Base-by-base conservation (phyloP, 495 filamentous ascomycete species). In the Neurospora sp. region DNA sequence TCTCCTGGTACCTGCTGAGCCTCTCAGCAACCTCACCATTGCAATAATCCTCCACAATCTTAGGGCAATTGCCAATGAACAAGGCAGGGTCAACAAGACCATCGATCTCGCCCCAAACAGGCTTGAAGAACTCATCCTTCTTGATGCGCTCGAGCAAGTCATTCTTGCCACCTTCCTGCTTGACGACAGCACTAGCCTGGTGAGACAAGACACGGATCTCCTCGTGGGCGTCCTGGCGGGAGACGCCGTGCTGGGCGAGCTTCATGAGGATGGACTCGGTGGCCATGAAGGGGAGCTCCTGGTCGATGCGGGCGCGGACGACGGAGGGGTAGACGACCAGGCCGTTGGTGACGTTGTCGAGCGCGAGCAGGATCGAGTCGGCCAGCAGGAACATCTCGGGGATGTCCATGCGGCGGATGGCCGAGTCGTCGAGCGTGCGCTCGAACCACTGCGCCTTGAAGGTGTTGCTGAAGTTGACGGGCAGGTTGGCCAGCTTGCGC, bases 191-290 rank as follows among this genome's bases (percentile, higher is more conserved):
- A 74, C 87, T 87, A 5, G 96, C 94, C 84, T 98, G 86, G 82
- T 95, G 94, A n/a, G 89, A 92, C 73, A 98, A 86, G 16, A 97
- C 92, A 72, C 92, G 89, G 83, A 98, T 94, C 79, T 93, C 85
- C 84, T 98, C 96, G 81, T 99, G 96, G 4, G 96, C 92, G 35
- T 97, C 92, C 80, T 99, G 96, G 70, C 96, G 87, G 49, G 90
- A 93, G 16, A 86, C 87, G 39, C 94, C 94, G 76, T 91, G 87
- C 74, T 87, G 86, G 46, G 93, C 90, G 70, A 96, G 87, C 78
- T 89, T 90, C 94, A 97, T 97, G 82, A 98, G 93, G 78, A 98
- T 92, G 82, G 91, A 86, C 80, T 90, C 93, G 76, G 93, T 95
- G 6, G 91, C 89, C 92, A 96, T 95, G 85, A 96, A 96, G 14